These are phyloP conservation scores for Kondoa malvinella DNA, from an alignment of 768 basidiomycete genomes.

Conservation along the genomic window DNA sequence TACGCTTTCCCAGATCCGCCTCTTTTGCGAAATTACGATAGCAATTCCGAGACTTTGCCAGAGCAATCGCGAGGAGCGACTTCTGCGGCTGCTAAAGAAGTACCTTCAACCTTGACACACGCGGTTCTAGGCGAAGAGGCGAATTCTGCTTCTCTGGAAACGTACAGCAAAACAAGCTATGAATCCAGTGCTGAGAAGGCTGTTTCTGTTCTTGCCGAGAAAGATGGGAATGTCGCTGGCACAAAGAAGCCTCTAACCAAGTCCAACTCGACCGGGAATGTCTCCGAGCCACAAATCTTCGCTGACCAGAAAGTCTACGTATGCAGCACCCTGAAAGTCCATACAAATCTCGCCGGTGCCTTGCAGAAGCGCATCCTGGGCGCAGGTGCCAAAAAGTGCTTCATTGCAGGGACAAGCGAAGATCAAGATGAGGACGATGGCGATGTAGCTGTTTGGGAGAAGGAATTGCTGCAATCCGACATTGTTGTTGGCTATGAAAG, in stretches of 20 bases:
- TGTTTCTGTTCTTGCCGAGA: not conserved
- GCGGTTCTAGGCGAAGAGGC: not conserved
- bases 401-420: conserved; percentile 9
- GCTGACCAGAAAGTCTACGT: conserved; percentile 46
- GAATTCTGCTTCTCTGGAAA: not conserved
- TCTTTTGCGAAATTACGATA: conserved; percentile 25
- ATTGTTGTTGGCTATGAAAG: conserved; percentile 56
- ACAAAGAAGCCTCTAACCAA: not conserved
- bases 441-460: conserved; percentile 1
- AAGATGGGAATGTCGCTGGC: not conserved
- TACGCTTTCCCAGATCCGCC: conserved; percentile 47
- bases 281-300: conserved; percentile 39
- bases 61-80: not conserved
- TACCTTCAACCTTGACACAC: not conserved
- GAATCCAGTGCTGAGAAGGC: not conserved
- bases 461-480: conserved; percentile 42
- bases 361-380: conserved; percentile 46
- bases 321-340: conserved; percentile 44
- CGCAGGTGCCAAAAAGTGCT: conserved; percentile 39
- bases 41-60: not conserved
- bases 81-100: not conserved
- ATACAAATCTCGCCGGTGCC: conserved; percentile 38
- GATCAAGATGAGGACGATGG: not conserved
- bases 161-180: not conserved
- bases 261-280: not conserved